These are phyloP conservation scores for Aspergillus sp. DNA, from an alignment of 2,329 filamentous ascomycete species.

Conservation along the genomic window DNA sequence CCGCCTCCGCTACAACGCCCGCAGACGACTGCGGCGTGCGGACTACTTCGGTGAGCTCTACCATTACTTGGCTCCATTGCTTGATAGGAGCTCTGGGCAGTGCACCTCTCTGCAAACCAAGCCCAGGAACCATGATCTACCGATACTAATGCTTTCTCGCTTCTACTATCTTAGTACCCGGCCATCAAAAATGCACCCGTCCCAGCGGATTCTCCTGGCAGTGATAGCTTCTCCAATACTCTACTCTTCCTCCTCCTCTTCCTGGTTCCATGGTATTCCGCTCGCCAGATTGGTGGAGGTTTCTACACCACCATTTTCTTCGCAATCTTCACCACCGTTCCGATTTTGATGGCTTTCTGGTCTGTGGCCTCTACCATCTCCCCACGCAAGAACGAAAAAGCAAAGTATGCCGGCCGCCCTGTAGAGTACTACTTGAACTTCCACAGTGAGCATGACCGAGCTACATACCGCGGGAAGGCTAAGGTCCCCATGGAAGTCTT, in stretches of 20 bases:
- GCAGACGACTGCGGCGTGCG: conserved; percentile 60
- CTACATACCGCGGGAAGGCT: conserved; percentile 50
- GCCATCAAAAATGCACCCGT: conserved; percentile 93
- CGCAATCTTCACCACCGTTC: conserved; percentile 72
- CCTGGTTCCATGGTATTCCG: conserved; percentile 73
- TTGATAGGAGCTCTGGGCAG: background rate
- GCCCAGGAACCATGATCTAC: background rate
- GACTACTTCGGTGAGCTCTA: conserved; percentile 57
- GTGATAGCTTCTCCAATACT: conserved; percentile 83
- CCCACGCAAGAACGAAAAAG: conserved; percentile 91
- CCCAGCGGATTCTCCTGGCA: conserved; percentile 81
- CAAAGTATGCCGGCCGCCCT: conserved; percentile 76
- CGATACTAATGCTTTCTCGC: background rate
- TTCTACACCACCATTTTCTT: conserved; percentile 88
- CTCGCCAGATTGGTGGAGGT: conserved; percentile 81
- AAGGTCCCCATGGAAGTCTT: conserved; percentile 71
- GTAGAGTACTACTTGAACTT: conserved; percentile 77
- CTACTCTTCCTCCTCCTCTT: conserved; percentile 70
- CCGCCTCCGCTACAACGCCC: conserved; percentile 54
- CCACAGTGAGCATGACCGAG: conserved; percentile 47
- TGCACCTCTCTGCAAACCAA: background rate
- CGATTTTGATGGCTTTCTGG: conserved; percentile 83
- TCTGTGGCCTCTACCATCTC: conserved; percentile 74
- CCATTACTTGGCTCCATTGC: background rate
- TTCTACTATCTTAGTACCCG: conserved; percentile 61